Evolutionary conservation across 257 asterid species (phyloP).

Genomic region (Ehretia macrophylla): DNA sequence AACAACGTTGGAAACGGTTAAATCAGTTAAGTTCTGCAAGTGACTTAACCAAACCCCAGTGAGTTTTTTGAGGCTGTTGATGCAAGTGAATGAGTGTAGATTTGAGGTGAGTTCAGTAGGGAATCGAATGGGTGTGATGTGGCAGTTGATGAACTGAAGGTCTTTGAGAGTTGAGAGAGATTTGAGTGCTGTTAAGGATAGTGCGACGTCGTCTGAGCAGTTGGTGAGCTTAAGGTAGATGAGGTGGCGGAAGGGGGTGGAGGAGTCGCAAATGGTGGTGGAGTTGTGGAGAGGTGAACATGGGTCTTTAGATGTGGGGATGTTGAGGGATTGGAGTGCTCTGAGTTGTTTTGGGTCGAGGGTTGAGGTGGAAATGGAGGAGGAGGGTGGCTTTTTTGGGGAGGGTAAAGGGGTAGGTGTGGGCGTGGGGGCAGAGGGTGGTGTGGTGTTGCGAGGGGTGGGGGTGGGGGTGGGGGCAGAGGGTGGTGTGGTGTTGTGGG

Average conservation of each 20-base stretch:
- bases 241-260: conserved; percentile 77
- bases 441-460: conserved; percentile 17
- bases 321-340: conserved; percentile 73
- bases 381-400: conserved; percentile 19
- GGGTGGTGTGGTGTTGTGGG: conserved; percentile 19
- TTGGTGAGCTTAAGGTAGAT: conserved; percentile 68
- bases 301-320: conserved; percentile 66
- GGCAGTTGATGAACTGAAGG: conserved; percentile 68
- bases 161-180: conserved; percentile 71
- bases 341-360: conserved; percentile 80
- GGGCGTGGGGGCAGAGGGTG: conserved; percentile 24
- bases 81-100: conserved; percentile 63
- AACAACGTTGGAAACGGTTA: conserved; percentile 51
- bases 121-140: conserved; percentile 53
- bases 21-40: conserved; percentile 43
- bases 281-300: conserved; percentile 53
- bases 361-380: conserved; percentile 42
- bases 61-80: conserved; percentile 61
- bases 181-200: conserved; percentile 62
- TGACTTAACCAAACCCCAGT: conserved; percentile 72
- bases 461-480: conserved; percentile 21
- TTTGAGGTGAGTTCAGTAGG: conserved; percentile 61
- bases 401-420: conserved; percentile 11
- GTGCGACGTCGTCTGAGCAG: conserved; percentile 73
- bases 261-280: conserved; percentile 59